Percentiles rank a stretch among this genome's conserved stretches.
Evolutionary conservation across 2,329 filamentous ascomycete species (phyloP).

Genomic region (Stromatinia cepivora): DNA sequence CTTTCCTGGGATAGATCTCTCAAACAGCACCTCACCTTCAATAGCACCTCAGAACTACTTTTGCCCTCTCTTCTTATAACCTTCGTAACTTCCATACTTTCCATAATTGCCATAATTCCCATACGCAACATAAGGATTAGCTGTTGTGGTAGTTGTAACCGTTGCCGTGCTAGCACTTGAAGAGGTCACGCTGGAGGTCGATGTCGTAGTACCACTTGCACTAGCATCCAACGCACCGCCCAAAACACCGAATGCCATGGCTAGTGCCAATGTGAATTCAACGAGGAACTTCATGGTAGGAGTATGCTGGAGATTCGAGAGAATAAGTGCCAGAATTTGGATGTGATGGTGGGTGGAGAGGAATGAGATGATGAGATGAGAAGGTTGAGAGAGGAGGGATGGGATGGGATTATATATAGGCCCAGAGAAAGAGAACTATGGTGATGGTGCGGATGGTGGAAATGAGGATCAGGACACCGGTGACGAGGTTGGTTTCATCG

Average conservation of each 20-base stretch:
- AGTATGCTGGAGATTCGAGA: not conserved
- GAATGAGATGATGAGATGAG: not conserved
- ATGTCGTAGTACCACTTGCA: not conserved
- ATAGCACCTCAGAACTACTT: not conserved
- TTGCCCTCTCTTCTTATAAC: constrained; percentile 14
- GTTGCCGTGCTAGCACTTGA: not conserved
- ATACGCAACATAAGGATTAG: constrained; percentile 6
- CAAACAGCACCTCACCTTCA: not conserved
- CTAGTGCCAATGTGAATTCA: not conserved
- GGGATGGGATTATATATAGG: not conserved
- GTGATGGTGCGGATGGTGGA: not conserved
- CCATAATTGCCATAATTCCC: constrained; percentile 22
- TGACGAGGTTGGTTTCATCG: constrained; percentile 2
- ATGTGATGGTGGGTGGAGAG: not conserved
- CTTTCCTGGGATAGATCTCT: not conserved
- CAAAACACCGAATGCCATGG: not conserved
- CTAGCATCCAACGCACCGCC: constrained; percentile 5
- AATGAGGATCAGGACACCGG: not conserved
- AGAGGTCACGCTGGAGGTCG: not conserved
- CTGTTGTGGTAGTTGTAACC: not conserved
- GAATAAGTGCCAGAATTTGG: not conserved
- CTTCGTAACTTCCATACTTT: constrained; percentile 20
- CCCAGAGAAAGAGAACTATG: not conserved
- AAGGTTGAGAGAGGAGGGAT: not conserved
- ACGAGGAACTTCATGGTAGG: not conserved